A percentile compares a stretch with the other conserved stretches of the same genome.
Conservation (phyloP, 768 basidiomycete species). For the Mycena chlorophos region DNA sequence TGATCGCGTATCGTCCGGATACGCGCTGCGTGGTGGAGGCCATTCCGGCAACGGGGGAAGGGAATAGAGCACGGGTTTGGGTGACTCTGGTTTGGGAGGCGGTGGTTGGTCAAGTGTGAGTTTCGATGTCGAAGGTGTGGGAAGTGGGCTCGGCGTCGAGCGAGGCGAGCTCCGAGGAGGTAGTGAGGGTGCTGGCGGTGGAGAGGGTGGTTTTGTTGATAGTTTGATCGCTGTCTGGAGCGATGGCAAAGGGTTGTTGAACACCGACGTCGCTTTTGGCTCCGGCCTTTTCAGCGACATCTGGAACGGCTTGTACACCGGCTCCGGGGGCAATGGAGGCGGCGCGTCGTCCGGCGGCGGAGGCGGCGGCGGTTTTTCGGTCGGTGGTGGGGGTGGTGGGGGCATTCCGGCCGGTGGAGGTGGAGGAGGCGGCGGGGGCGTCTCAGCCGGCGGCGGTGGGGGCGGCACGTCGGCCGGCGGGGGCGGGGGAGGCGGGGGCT, state of each 20-base stretch:
- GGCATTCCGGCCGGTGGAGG: slow-evolving; percentile 32
- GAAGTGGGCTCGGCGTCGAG: slow-evolving; percentile 22
- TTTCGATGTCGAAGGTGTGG: slow-evolving; percentile 11
- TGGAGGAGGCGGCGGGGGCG: slow-evolving; percentile 29
- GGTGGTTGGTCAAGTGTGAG: slow-evolving; percentile 15
- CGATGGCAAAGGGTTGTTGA: slow-evolving; percentile 18
- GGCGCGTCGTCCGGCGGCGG: slow-evolving; percentile 34
- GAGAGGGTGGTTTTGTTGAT: slow-evolving; percentile 18
- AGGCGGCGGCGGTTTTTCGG: slow-evolving; percentile 38
- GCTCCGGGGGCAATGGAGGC: slow-evolving; percentile 16
- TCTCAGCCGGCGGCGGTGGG: slow-evolving; percentile 26
- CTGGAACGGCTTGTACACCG: slow-evolving; percentile 16
- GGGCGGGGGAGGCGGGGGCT: slow-evolving; percentile 27
- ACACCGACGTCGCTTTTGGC: not conserved
- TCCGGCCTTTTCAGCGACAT: slow-evolving; percentile 16
- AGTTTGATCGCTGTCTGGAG: slow-evolving; percentile 8
- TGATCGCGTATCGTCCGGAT: slow-evolving; percentile 43
- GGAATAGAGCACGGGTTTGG: slow-evolving; percentile 30
- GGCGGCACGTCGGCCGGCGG: slow-evolving; percentile 28
- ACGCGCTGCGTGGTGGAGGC: slow-evolving; percentile 57
- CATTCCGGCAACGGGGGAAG: slow-evolving; percentile 50
- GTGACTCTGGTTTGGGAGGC: slow-evolving; percentile 31
- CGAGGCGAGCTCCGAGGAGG: slow-evolving; percentile 29
- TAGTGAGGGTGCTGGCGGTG: slow-evolving; percentile 31
- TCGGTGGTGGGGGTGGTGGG: slow-evolving; percentile 38